Percentiles rank a stretch among this genome's conserved stretches.
phyloP scores from a whole-genome alignment of 306 rosid genomes.

The Prunus armeniaca region DNA sequence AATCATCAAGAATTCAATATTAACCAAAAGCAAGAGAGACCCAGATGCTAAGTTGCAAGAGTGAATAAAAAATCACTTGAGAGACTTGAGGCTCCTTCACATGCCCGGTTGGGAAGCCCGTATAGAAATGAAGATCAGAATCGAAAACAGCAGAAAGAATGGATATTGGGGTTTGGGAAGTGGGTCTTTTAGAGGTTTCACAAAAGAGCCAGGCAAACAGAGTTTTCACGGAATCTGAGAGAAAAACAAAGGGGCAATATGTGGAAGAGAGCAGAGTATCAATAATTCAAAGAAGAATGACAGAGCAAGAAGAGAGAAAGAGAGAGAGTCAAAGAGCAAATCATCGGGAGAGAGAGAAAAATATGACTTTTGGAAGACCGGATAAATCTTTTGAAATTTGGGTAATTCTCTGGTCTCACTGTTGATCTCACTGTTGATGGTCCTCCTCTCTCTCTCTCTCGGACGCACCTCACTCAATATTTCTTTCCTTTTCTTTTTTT shows the following conservation, averaged over 20 bases:
- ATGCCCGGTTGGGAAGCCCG: background rate
- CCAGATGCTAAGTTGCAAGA: conserved; percentile 11
- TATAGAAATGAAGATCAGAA: conserved; percentile 4
- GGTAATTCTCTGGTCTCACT: background rate
- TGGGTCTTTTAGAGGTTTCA: background rate
- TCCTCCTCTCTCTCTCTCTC: background rate
- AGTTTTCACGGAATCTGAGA: background rate
- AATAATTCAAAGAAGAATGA: background rate
- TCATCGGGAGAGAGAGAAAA: background rate
- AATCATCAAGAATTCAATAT: background rate
- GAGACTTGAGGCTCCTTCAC: conserved; percentile 6
- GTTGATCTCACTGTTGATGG: background rate
- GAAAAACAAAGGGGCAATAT: background rate
- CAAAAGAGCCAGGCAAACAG: background rate
- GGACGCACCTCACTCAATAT: too few relatives aligned
- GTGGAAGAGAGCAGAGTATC: background rate
- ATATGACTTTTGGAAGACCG: conserved; percentile 13
- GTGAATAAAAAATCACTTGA: background rate
- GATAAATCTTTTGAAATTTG: background rate
- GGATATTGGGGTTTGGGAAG: conserved; percentile 9
- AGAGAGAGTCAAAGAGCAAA: background rate
- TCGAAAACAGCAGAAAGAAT: background rate
- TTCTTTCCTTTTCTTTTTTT: background rate
- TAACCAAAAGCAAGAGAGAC: conserved; percentile 11
- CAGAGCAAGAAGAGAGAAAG: background rate